A percentile compares a stretch with the other conserved stretches of the same genome.
Conservation (phyloP, 202 grass and related monocot genomes). For the Elaeis oleifera region DNA sequence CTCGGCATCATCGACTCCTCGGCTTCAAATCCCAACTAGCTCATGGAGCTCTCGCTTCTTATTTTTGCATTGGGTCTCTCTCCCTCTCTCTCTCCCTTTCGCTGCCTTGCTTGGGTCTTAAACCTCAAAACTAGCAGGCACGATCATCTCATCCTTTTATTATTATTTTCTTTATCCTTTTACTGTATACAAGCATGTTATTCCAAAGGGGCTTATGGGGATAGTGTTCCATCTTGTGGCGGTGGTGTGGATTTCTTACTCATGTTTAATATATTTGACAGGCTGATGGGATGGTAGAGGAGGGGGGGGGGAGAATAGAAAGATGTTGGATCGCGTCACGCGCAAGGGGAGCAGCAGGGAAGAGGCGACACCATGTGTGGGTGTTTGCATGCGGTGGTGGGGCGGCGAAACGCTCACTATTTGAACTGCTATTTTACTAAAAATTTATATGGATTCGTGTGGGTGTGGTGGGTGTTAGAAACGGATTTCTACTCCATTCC, state of each 20-base stretch:
- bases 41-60: conserved; percentile 32
- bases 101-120: neutral
- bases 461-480: neutral
- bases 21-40: conserved; percentile 50
- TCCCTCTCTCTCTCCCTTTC: neutral
- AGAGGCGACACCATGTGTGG: conserved; percentile 7
- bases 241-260: conserved; percentile 6
- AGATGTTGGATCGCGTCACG: neutral
- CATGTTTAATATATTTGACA: conserved; percentile 22
- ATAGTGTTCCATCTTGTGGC: neutral
- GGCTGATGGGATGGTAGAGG: neutral
- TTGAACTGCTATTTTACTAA: neutral
- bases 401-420: too few relatives aligned
- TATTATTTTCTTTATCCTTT: conserved; percentile 5
- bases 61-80: conserved; percentile 62
- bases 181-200: too few relatives aligned
- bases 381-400: neutral
- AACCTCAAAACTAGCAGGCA: conserved; percentile 21
- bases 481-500: neutral
- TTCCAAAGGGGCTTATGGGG: too few relatives aligned
- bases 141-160: neutral
- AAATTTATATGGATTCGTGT: conserved; percentile 28
- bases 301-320: neutral
- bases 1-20: conserved; percentile 45
- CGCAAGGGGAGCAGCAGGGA: neutral